Evolutionary conservation across 371 early-diverging fungal genomes (phyloP), one percentile per base, ranked within the genome.

Genomic region (Mucor plumbeus): DNA sequence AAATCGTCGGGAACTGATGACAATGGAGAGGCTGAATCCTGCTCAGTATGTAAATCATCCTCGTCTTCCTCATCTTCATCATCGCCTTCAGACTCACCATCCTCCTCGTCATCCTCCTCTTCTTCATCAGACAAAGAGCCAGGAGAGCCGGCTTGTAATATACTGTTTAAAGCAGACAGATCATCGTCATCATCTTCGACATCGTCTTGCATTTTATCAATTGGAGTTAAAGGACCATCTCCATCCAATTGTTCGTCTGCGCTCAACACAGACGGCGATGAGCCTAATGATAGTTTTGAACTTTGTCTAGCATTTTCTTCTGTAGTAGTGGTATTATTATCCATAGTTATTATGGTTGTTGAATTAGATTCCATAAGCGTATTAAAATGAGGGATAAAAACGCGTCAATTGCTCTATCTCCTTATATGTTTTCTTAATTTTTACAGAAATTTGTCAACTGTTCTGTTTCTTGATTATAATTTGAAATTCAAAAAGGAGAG

Each of bases 1-100:
- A 76, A 76, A 47, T 81, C 81, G 41, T 81, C 78, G 17, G 78
- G 78, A 47, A 76, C 70, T 58, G 81, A 81, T 10, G 78, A 78
- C 35, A 78, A 54, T 10, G 81, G 69, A 14, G 78, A 81, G 21
- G 78, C 76, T 34, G 69, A 66, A 17, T 72, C 70, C 11, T 73
- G 61, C 40, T 75, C 77, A 6, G 63, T 65, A 57, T 62, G 68
- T 36, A 39, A 36, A 58, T 68, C 71, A 3, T 53, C 53, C 13
- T 53, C 53, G 43, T 67, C 56, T 13, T 58, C 61, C 1, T 53
- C 63, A 4, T 64, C 61, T 26, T 67, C 59, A 9, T 62, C 63
- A 14, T 54, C 34, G 9, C 65, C 71, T 36, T 53, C 53, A 53
- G 53, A 53, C 4, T 26, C 26, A 4, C 53, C 19, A 14, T 44